Base-by-base conservation (phyloP, 1,139 yeast species). In the Hyphopichia fennica region DNA sequence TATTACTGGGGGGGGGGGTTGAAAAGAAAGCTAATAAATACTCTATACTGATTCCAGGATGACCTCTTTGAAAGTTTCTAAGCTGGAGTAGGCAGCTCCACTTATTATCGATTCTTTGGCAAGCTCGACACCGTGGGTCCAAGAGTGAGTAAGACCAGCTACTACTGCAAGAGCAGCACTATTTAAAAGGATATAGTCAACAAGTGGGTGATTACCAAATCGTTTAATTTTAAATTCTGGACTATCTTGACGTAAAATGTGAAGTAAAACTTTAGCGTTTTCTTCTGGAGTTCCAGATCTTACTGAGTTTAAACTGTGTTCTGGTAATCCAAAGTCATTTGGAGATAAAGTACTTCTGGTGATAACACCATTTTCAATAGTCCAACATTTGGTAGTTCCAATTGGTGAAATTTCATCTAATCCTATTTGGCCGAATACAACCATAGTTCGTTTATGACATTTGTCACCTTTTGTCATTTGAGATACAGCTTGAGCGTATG, bases 381-480 rank as follows among this genome's bases (percentile, higher is more conserved):
- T 69, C 99, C 99, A 93, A 48, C 85, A 81, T 45, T 80, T 78
- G 6, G 97, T 84, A 43, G 69, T 63, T 0, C 97, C 98, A 34
- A 84, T 79, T 1, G 97, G 96, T 1, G 96, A 85, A 31, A 93
- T 87, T 62, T 93, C 99, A 57, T 93, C 99, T 28, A 93, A 71
- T 0, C 96, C 96, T 40, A 88, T 79, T 40, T 83, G 82, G 13
- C 99, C 99, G 81, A 85, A 91, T 14, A 93, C 99, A 29, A 93
- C 87, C 81, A 90, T 78, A 2, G 96, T 85, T 51, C 76, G 69
- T 36, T 74, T 73, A 42, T 71, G 77, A 30, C 67, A 62, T 30
- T 65, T 60, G 52, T 81, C 83, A 37, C 58, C 57, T 33, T 50
- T 53, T 22, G 75, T 70, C 48, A 87, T 65, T 42, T 71, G 67